phyloP scores from a whole-genome alignment of 2,329 filamentous ascomycete genomes.

The Botrytis porri region DNA sequence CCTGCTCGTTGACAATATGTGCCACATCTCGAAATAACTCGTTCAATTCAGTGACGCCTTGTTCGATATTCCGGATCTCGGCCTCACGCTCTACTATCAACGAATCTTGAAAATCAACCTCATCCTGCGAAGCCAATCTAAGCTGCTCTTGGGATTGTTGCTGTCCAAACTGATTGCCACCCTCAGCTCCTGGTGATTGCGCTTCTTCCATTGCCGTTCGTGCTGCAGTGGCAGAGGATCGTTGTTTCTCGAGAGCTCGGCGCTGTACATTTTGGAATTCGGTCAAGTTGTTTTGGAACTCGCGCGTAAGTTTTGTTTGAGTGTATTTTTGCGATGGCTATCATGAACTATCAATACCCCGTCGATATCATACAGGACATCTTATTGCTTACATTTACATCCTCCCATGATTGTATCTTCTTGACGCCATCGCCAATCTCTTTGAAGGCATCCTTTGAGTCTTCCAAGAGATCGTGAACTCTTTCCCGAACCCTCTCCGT shows the following conservation, averaged over 20 bases:
- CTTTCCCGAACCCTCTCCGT: constrained; percentile 87
- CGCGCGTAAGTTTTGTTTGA: constrained; percentile 88
- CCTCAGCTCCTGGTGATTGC: constrained; percentile 40
- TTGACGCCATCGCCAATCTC: constrained; percentile 92
- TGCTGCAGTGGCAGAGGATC: constrained; percentile 78
- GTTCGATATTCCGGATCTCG: constrained; percentile 96
- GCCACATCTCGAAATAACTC: constrained; percentile 98
- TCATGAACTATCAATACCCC: constrained; percentile 19
- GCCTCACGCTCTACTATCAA: constrained; percentile 94
- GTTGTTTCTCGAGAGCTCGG: constrained; percentile 86
- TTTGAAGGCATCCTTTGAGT: constrained; percentile 83
- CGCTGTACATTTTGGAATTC: constrained; percentile 94
- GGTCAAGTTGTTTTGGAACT: constrained; percentile 83
- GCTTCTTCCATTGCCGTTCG: constrained; percentile 72
- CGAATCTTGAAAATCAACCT: constrained; percentile 96
- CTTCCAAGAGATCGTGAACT: constrained; percentile 82
- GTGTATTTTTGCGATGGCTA: constrained; percentile 95
- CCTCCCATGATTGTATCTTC: constrained; percentile 83
- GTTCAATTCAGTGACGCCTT: constrained; percentile 91
- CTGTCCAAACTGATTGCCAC: constrained; percentile 43
- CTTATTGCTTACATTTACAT: constrained; percentile 62
- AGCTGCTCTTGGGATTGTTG: constrained; percentile 72
- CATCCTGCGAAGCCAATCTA: constrained; percentile 82
- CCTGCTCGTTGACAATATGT: constrained; percentile 93
- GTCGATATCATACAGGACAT: constrained; percentile 23